Evolutionary conservation across 345 rosid genomes (phyloP), one percentile per base, ranked within the genome.

Genomic region (Raphanus raphanistrum): DNA sequence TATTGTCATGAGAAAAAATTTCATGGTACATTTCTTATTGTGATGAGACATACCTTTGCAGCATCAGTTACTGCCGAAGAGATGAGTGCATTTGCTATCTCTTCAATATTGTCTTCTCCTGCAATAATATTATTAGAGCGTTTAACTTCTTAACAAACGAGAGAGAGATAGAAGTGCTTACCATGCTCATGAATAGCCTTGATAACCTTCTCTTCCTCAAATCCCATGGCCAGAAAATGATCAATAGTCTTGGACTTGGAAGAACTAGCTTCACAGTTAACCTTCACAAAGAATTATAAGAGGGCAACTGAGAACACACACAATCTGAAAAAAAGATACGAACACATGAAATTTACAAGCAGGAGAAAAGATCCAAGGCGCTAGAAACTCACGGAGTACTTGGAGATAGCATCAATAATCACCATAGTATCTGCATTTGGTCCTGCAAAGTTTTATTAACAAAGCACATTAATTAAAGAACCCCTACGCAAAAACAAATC

Each of bases 211-310:
- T 89, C 83, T 52, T 84, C 89, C 8, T 87, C 63, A 73, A 89
- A 92, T 12, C 97, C 98, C 98, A 90, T 91, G 5, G 82, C 86
- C 27, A 88, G 77, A 74, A 91, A 93, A 61, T 87, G 84, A 83
- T 84, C 84, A 10, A 80, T 80, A 65, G 81, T 21, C 75, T 86
- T 90, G 61, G 92, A 64, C 65, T 79, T 82, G 41, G 90, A 86
- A 11, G 91, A 88, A 72, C 90, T 79, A 60, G 83, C 84, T 26
- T 82, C 82, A 1, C 79, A 79, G 73, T 79, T 75, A 65, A 84
- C 90, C 99, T 92, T 68, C 35, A 83, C 64, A 66, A 67, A 31
- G 45, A 68, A 9, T 38, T 17, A 62, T 4, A 25, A 38, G 4
- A 61, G 17, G 17, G 9, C 21, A 21, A 58, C 31, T 66, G 58